Conservation (phyloP, 2,329 filamentous ascomycete genomes). For the Diaporthe citri region DNA sequence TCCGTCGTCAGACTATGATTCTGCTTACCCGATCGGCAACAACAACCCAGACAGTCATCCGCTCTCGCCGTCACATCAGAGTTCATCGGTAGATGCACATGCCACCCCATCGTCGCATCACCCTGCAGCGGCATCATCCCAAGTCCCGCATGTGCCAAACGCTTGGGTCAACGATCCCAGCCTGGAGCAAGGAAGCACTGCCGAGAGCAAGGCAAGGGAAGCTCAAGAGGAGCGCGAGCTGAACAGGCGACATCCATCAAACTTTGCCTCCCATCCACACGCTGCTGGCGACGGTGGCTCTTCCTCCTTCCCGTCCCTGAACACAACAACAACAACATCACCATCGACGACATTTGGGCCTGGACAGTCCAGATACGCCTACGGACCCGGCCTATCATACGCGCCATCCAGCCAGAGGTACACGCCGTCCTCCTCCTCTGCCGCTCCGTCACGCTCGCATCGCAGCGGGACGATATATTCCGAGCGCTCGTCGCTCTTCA, state of each 20-base stretch:
- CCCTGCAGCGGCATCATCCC: slow-evolving; percentile 45
- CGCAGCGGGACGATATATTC: slow-evolving; percentile 50
- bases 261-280: slow-evolving; percentile 17
- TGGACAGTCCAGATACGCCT: slow-evolving; percentile 31
- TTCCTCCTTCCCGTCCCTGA: background rate
- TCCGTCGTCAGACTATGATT: slow-evolving; percentile 22
- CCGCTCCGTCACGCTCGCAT: slow-evolving; percentile 41
- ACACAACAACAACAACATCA: background rate
- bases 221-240: slow-evolving; percentile 55
- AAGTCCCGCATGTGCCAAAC: slow-evolving; percentile 61
- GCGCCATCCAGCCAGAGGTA: slow-evolving; percentile 23
- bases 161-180: slow-evolving; percentile 64
- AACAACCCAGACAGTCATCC: slow-evolving; percentile 15
- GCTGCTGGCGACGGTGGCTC: background rate
- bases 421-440: slow-evolving; percentile 41
- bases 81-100: background rate
- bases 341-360: slow-evolving; percentile 16
- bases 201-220: slow-evolving; percentile 59
- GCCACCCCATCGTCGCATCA: slow-evolving; percentile 29
- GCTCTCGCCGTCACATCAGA: slow-evolving; percentile 17
- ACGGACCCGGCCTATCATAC: slow-evolving; percentile 24
- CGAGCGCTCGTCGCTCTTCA: slow-evolving; percentile 44
- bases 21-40: slow-evolving; percentile 43
- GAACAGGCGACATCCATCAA: slow-evolving; percentile 29
- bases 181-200: slow-evolving; percentile 51